Percentiles rank a stretch among this genome's conserved stretches.
These are phyloP conservation scores for Coemansia biformis DNA, from an alignment of 192 early-diverging fungal genomes.

Conservation along the genomic window DNA sequence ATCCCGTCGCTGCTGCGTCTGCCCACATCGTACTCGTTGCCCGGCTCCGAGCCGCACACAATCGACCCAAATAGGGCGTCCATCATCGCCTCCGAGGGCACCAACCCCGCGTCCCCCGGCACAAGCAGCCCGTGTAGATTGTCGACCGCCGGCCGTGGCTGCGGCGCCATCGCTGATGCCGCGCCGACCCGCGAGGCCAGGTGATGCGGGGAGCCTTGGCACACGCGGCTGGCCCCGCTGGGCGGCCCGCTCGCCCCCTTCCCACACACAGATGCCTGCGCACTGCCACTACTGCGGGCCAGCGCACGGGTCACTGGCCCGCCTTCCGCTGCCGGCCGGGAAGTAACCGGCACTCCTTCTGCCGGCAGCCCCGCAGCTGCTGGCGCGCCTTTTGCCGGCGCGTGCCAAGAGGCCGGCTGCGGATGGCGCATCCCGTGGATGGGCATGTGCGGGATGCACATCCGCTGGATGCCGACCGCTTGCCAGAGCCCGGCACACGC, in stretches of 20 bases:
- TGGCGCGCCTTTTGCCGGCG: too few relatives aligned
- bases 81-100: conserved; percentile 5
- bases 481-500: conserved; percentile 16
- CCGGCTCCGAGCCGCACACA: conserved; percentile 1
- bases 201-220: not conserved
- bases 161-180: not conserved
- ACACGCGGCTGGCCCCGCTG: too few relatives aligned
- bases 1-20: not conserved
- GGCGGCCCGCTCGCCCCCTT: too few relatives aligned
- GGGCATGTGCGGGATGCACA: conserved; percentile 12
- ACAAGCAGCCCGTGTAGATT: conserved; percentile 12
- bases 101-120: conserved; percentile 4
- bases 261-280: too few relatives aligned
- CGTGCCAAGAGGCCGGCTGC: not conserved
- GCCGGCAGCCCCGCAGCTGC: too few relatives aligned
- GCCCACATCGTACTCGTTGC: not conserved
- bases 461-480: conserved; percentile 15
- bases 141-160: not conserved
- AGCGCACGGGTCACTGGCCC: too few relatives aligned
- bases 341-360: too few relatives aligned
- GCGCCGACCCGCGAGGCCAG: not conserved
- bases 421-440: conserved; percentile 5
- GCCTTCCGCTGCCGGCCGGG: too few relatives aligned
- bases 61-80: conserved; percentile 12
- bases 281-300: too few relatives aligned